These are phyloP conservation scores for Calonectria honghensis DNA, from an alignment of 2,329 filamentous ascomycete genomes.

Conservation along the genomic window DNA sequence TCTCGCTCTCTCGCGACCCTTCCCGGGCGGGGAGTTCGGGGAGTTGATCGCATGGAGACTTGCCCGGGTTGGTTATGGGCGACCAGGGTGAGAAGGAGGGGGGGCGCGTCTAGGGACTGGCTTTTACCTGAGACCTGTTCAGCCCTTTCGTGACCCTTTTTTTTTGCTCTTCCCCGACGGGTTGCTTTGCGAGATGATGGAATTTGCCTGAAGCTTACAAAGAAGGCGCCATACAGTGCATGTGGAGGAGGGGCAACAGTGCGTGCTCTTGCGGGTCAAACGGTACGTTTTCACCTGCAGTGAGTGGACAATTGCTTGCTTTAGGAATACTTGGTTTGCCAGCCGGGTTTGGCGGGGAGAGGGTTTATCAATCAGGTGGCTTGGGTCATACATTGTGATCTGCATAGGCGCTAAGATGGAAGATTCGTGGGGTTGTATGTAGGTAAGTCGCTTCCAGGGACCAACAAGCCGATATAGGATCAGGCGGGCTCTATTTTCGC, in stretches of 20 bases:
- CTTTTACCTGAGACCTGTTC: slow-evolving; percentile 17
- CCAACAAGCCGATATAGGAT: too few relatives aligned
- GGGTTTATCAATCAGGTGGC: background rate
- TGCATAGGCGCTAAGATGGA: background rate
- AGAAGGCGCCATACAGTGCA: background rate
- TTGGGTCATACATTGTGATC: background rate
- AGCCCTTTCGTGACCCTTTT: background rate
- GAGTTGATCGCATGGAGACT: slow-evolving; percentile 25
- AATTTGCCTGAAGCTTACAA: background rate
- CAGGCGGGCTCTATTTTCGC: background rate
- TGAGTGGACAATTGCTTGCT: background rate
- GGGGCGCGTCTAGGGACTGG: slow-evolving; percentile 13
- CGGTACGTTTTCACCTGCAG: background rate
- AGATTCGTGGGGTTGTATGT: background rate
- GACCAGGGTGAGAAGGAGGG: background rate
- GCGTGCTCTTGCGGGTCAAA: background rate
- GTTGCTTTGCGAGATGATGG: background rate
- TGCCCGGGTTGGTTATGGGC: background rate
- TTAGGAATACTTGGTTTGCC: background rate
- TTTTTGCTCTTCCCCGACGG: background rate
- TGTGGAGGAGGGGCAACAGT: background rate
- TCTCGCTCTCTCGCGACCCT: background rate
- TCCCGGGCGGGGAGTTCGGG: slow-evolving; percentile 39
- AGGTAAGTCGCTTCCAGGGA: too few relatives aligned
- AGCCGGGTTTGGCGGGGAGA: background rate